A percentile compares a stretch with the other conserved stretches of the same genome.
phyloP scores from a whole-genome alignment of 2,329 filamentous ascomycete genomes.

The Boeremia exigua region DNA sequence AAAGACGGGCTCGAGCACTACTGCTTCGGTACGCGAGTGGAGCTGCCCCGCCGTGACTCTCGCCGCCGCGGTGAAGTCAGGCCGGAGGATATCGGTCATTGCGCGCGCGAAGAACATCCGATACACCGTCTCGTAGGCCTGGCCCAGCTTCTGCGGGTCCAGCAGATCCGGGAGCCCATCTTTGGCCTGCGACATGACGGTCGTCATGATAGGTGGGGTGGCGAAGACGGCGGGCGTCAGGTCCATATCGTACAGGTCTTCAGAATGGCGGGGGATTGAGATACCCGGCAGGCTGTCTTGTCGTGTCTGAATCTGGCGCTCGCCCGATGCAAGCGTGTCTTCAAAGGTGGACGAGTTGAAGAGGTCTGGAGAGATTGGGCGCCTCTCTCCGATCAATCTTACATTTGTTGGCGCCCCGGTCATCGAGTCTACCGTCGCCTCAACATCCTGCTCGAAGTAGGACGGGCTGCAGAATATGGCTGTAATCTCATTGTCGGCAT shows the following conservation, averaged over 20 bases:
- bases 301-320: background rate
- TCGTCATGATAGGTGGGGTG: constrained; percentile 39
- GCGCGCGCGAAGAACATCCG: constrained; percentile 49
- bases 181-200: constrained; percentile 36
- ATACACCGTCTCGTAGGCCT: constrained; percentile 49
- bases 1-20: constrained; percentile 47
- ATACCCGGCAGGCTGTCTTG: constrained; percentile 12
- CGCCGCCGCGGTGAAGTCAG: constrained; percentile 13
- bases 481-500: constrained; percentile 18
- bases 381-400: constrained; percentile 30
- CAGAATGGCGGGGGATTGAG: constrained; percentile 8
- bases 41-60: constrained; percentile 19
- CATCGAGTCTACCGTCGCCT: constrained; percentile 45
- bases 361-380: constrained; percentile 25
- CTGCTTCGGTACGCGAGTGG: constrained; percentile 33
- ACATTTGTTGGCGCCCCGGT: background rate
- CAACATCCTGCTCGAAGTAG: constrained; percentile 55
- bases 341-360: constrained; percentile 52
- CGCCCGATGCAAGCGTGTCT: constrained; percentile 16
- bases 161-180: constrained; percentile 36
- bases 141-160: constrained; percentile 36
- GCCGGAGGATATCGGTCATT: constrained; percentile 36
- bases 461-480: constrained; percentile 24
- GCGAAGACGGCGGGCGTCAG: constrained; percentile 5
- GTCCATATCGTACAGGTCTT: constrained; percentile 2